A percentile compares a stretch with the other conserved stretches of the same genome.
phyloP scores from a whole-genome alignment of 1,139 yeast species.

The Candida albicans region DNA sequence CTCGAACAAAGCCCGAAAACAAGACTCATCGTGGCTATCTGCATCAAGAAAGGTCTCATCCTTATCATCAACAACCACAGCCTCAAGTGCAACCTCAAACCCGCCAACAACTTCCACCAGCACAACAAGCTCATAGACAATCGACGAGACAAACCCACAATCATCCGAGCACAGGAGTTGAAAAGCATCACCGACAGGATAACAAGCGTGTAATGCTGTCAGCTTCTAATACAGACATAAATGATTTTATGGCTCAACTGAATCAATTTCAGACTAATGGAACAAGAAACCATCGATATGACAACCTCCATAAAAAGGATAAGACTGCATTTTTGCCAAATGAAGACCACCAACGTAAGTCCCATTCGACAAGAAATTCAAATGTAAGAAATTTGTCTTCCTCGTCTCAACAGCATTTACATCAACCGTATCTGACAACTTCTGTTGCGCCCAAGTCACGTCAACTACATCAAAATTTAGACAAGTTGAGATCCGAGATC shows the following conservation, averaged over 20 bases:
- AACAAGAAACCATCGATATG: slow-evolving; percentile 16
- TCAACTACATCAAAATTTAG: slow-evolving; percentile 46
- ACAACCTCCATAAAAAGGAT: slow-evolving; percentile 10
- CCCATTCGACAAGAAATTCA: slow-evolving; percentile 1
- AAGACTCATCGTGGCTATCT: background rate
- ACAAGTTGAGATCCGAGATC: slow-evolving; percentile 43
- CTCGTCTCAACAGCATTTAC: slow-evolving; percentile 7
- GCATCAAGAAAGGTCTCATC: background rate
- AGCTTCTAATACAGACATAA: slow-evolving; percentile 14
- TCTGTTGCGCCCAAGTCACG: slow-evolving; percentile 21
- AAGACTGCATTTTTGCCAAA: slow-evolving; percentile 2
- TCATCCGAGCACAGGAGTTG: slow-evolving; percentile 4
- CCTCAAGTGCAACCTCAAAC: slow-evolving; percentile 12
- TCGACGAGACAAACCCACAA: slow-evolving; percentile 5
- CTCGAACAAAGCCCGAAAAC: slow-evolving; percentile 5
- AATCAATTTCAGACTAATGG: slow-evolving; percentile 1
- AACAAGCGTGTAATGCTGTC: slow-evolving; percentile 11
- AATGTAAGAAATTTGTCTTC: slow-evolving; percentile 3
- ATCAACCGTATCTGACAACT: slow-evolving; percentile 16
- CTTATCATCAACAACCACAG: slow-evolving; percentile 8
- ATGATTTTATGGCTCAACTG: slow-evolving; percentile 11
- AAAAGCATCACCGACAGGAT: slow-evolving; percentile 11
- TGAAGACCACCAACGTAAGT: background rate
- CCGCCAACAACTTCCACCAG: slow-evolving; percentile 8
- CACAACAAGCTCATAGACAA: too few species aligned